These are phyloP conservation scores for Diaporthe amygdali DNA, from an alignment of 2,329 filamentous ascomycete genomes.

Conservation along the genomic window DNA sequence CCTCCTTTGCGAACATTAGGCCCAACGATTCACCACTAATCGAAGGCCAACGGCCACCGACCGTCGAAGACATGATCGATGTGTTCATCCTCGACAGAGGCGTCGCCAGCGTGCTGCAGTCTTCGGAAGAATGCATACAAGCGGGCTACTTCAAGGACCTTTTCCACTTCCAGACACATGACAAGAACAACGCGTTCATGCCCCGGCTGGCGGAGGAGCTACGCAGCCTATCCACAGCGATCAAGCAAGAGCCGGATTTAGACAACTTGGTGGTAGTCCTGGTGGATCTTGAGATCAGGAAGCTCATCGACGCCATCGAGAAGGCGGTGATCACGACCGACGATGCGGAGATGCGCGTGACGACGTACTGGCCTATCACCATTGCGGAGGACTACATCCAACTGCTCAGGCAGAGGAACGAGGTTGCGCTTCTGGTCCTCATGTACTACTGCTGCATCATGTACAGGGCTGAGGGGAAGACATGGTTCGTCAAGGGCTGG, in stretches of 20 bases:
- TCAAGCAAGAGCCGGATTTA: slow-evolving; percentile 10
- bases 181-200: slow-evolving; percentile 18
- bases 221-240: not conserved
- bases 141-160: slow-evolving; percentile 30
- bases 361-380: slow-evolving; percentile 31
- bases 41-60: slow-evolving; percentile 18
- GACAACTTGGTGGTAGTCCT: slow-evolving; percentile 7
- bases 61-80: slow-evolving; percentile 38
- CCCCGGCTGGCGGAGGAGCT: slow-evolving; percentile 17
- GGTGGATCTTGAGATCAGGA: slow-evolving; percentile 21
- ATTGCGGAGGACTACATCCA: slow-evolving; percentile 30
- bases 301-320: slow-evolving; percentile 23
- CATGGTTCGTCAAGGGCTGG: slow-evolving; percentile 28
- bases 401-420: slow-evolving; percentile 27
- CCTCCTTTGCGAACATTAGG: slow-evolving; percentile 30
- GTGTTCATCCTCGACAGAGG: slow-evolving; percentile 37
- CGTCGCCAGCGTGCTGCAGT: slow-evolving; percentile 36
- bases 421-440: slow-evolving; percentile 28
- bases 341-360: slow-evolving; percentile 29
- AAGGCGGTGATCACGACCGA: slow-evolving; percentile 25
- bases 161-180: slow-evolving; percentile 25
- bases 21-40: slow-evolving; percentile 24
- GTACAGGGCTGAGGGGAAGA: slow-evolving; percentile 25
- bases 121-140: slow-evolving; percentile 30
- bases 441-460: slow-evolving; percentile 33